These are phyloP conservation scores for Fusarium irregulare DNA, from an alignment of 2,329 filamentous ascomycete species.

Conservation along the genomic window DNA sequence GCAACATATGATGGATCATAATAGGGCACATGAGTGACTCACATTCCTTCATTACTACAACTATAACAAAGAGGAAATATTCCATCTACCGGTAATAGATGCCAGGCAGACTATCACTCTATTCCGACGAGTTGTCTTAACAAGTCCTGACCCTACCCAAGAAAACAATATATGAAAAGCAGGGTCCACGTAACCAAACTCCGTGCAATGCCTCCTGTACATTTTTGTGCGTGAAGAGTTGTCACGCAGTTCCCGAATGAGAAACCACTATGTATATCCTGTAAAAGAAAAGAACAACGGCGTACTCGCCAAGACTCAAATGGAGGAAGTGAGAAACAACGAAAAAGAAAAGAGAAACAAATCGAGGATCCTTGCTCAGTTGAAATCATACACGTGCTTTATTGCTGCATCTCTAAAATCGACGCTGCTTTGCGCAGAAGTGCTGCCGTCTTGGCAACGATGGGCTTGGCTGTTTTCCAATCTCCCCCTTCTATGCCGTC, in stretches of 20 bases:
- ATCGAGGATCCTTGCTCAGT: conserved; percentile 14
- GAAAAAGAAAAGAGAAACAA: conserved; percentile 14
- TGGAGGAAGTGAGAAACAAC: conserved; percentile 17
- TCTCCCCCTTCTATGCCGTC: conserved; percentile 80
- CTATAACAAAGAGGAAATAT: conserved; percentile 35
- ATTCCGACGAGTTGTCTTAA: conserved; percentile 24
- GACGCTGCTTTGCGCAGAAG: conserved; percentile 72
- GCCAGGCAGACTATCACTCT: conserved; percentile 19
- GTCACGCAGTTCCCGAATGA: conserved; percentile 30
- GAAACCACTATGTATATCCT: conserved; percentile 36
- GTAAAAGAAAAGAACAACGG: conserved; percentile 32
- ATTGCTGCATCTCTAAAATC: conserved; percentile 45
- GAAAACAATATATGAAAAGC: conserved; percentile 38
- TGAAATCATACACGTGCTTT: conserved; percentile 36
- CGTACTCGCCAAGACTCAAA: conserved; percentile 26
- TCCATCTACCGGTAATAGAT: conserved; percentile 4
- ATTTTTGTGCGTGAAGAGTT: conserved; percentile 34
- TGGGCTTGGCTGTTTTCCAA: conserved; percentile 74
- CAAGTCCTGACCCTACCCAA: conserved; percentile 32
- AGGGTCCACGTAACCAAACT: conserved; percentile 47
- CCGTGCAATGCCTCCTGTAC: conserved; percentile 51
- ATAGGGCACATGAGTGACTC: conserved; percentile 17
- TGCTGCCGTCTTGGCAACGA: conserved; percentile 77
- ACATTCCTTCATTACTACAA: conserved; percentile 39
- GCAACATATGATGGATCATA: neutral